Evolutionary conservation across 805 yeast genomes (phyloP).

Genomic region (Nakazawaea ishiwadae): DNA sequence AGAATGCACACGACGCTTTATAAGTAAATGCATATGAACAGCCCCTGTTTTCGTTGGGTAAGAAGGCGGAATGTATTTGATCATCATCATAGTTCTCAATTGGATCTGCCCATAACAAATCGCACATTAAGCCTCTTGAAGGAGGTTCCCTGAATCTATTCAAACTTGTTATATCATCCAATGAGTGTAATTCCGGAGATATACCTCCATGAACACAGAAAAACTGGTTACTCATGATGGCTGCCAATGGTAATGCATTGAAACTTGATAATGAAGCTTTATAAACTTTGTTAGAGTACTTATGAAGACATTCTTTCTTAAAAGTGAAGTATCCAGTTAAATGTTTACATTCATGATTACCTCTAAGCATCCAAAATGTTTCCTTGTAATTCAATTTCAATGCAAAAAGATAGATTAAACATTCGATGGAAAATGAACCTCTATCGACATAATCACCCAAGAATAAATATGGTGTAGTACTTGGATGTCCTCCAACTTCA

Average conservation of each 20-base stretch:
- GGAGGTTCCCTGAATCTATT: constrained; percentile 92
- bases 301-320: constrained; percentile 84
- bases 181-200: constrained; percentile 72
- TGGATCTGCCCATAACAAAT: constrained; percentile 95
- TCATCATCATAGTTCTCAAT: constrained; percentile 74
- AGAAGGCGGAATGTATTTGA: constrained; percentile 37
- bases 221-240: constrained; percentile 88
- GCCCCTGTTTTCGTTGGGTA: constrained; percentile 75
- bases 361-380: constrained; percentile 78
- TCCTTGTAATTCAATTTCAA: constrained; percentile 72
- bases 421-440: constrained; percentile 86
- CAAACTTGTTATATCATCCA: constrained; percentile 63
- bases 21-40: constrained; percentile 90
- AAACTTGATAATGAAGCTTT: constrained; percentile 74
- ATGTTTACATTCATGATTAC: constrained; percentile 94
- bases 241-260: constrained; percentile 86
- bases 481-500: constrained; percentile 91
- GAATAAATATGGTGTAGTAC: constrained; percentile 69
- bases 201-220: constrained; percentile 97
- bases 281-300: constrained; percentile 63
- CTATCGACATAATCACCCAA: constrained; percentile 95
- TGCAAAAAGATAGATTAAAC: constrained; percentile 69
- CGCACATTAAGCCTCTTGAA: constrained; percentile 90
- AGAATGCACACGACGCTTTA: constrained; percentile 73
- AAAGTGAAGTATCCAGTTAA: constrained; percentile 92